A percentile compares a stretch with the other conserved stretches of the same genome.
These are phyloP conservation scores for Cantharellus cinnabarinus DNA, from an alignment of 768 basidiomycete genomes.

Conservation along the genomic window DNA sequence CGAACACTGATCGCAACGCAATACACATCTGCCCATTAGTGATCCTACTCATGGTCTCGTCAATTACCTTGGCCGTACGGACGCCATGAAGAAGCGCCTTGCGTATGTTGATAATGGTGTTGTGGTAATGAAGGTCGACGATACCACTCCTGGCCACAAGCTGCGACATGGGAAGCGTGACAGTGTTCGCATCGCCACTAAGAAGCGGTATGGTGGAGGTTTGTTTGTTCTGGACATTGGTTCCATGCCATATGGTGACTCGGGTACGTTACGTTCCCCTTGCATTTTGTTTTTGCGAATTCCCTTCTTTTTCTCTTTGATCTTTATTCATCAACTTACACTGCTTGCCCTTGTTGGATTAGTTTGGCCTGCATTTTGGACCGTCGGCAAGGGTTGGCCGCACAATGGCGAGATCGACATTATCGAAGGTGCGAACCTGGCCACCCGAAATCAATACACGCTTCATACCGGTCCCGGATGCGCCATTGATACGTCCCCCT, in stretches of 20 bases:
- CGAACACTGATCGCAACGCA: not conserved
- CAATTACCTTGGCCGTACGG: conserved; percentile 28
- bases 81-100: conserved; percentile 33
- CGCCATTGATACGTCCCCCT: conserved; percentile 14
- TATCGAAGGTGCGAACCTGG: conserved; percentile 10
- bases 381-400: conserved; percentile 25
- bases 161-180: conserved; percentile 33
- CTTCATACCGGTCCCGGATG: conserved; percentile 22
- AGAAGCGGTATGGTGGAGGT: conserved; percentile 1
- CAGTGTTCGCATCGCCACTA: not conserved
- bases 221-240: conserved; percentile 3
- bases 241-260: not conserved
- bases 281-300: not conserved
- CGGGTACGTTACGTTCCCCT: conserved; percentile 5
- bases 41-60: conserved; percentile 62
- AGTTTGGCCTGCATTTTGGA: conserved; percentile 21
- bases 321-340: conserved; percentile 28
- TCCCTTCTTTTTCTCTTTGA: conserved; percentile 27
- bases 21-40: not conserved
- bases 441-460: not conserved
- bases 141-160: conserved; percentile 25
- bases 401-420: conserved; percentile 18
- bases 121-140: conserved; percentile 43
- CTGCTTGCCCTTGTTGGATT: conserved; percentile 26
- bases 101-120: conserved; percentile 47